Percentiles rank a stretch among this genome's conserved stretches.
These are phyloP conservation scores for Aegilops speltoides DNA, from an alignment of 176 grass and related monocot species.

Conservation along the genomic window DNA sequence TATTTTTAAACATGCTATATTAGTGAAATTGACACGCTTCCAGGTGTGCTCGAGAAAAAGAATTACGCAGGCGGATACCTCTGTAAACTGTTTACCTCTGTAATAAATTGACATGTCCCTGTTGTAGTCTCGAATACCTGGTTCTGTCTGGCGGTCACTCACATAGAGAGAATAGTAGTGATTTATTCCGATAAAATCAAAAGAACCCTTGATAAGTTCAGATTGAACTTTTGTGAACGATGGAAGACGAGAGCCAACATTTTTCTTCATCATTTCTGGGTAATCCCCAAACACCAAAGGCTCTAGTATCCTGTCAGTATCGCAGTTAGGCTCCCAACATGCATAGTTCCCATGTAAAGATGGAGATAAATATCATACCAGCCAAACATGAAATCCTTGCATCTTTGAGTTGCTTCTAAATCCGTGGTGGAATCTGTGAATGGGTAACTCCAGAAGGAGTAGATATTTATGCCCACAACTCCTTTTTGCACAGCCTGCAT, in stretches of 20 bases:
- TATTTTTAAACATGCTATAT: too few species aligned
- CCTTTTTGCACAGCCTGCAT: constrained; percentile 49
- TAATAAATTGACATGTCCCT: neutral
- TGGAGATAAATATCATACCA: constrained; percentile 22
- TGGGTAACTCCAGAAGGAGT: constrained; percentile 37
- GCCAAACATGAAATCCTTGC: constrained; percentile 14
- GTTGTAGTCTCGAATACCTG: neutral
- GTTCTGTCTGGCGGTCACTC: constrained; percentile 17
- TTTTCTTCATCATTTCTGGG: constrained; percentile 49
- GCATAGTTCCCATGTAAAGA: neutral
- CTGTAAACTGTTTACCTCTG: neutral
- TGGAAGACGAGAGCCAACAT: constrained; percentile 37
- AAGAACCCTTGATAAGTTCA: constrained; percentile 32
- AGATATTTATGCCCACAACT: constrained; percentile 47
- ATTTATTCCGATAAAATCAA: constrained; percentile 56
- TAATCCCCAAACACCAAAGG: constrained; percentile 51
- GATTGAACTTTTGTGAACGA: constrained; percentile 35
- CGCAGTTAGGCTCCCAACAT: neutral
- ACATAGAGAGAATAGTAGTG: constrained; percentile 45
- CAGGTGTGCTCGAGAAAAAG: too few species aligned
- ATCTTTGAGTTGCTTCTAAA: constrained; percentile 31
- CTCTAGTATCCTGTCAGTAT: constrained; percentile 35
- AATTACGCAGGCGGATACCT: too few species aligned
- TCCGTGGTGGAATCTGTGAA: constrained; percentile 40
- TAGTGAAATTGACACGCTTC: too few species aligned